Conservation (phyloP, 2,329 filamentous ascomycete species). For the Nectriaceae sp. region DNA sequence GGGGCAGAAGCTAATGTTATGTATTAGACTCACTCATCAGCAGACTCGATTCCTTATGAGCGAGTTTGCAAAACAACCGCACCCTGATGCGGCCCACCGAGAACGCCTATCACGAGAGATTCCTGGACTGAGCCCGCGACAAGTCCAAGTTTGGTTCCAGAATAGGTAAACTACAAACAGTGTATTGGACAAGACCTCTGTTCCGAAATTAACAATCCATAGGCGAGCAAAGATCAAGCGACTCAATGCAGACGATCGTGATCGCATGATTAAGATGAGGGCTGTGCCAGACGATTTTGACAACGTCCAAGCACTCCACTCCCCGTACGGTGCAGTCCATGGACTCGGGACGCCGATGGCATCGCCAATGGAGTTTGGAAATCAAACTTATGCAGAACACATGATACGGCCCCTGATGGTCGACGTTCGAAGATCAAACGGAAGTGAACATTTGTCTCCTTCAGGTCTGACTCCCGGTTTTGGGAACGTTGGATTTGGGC, state of each 20-base stretch:
- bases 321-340: conserved; percentile 64
- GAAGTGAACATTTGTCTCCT: conserved; percentile 67
- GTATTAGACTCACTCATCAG: conserved; percentile 79
- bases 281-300: conserved; percentile 72
- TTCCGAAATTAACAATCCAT: conserved; percentile 13
- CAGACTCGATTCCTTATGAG: conserved; percentile 98
- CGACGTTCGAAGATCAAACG: conserved; percentile 64
- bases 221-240: conserved; percentile 74
- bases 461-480: conserved; percentile 69
- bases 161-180: conserved; percentile 69
- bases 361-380: conserved; percentile 50
- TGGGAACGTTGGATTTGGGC: conserved; percentile 65
- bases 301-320: conserved; percentile 69
- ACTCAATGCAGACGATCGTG: conserved; percentile 68
- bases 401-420: conserved; percentile 70
- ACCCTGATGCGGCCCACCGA: conserved; percentile 88
- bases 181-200: neutral
- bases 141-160: conserved; percentile 98
- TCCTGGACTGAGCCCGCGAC: conserved; percentile 84
- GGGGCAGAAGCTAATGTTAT: conserved; percentile 35
- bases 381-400: conserved; percentile 56
- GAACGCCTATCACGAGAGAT: conserved; percentile 88
- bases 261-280: conserved; percentile 72
- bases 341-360: conserved; percentile 50
- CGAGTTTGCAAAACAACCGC: conserved; percentile 92